Percentiles rank a stretch among this genome's conserved stretches.
Evolutionary conservation across 768 basidiomycete genomes (phyloP).

Genomic region (Russula emetica): DNA sequence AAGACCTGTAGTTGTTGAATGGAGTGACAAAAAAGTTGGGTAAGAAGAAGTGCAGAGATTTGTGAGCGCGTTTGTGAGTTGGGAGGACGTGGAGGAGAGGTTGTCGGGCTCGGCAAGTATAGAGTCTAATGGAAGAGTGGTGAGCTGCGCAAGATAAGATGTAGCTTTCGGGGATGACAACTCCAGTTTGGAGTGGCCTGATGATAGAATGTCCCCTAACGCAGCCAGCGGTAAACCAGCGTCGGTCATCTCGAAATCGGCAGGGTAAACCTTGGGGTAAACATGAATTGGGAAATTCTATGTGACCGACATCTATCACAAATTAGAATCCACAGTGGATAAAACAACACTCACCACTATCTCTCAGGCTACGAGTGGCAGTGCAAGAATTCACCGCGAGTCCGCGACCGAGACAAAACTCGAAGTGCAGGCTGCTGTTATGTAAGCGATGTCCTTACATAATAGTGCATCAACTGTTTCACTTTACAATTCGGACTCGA

Average conservation of each 20-base stretch:
- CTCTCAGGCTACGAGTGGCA: no score
- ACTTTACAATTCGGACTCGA: no score
- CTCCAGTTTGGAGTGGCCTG: slow-evolving; percentile 19
- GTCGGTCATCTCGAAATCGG: not conserved
- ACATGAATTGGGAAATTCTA: no score
- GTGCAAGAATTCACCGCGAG: no score
- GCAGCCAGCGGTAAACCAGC: not conserved
- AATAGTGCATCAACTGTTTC: no score
- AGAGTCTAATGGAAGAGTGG: slow-evolving; percentile 58
- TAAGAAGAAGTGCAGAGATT: slow-evolving; percentile 89
- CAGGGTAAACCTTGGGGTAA: no score
- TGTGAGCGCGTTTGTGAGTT: slow-evolving; percentile 84
- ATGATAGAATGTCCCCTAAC: slow-evolving; percentile 11
- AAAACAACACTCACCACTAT: no score
- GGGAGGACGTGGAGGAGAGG: slow-evolving; percentile 79
- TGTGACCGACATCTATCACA: no score
- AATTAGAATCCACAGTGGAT: no score
- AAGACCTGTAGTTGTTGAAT: slow-evolving; percentile 71
- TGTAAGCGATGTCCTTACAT: no score
- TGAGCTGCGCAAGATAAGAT: slow-evolving; percentile 61
- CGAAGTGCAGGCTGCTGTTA: no score
- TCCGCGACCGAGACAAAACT: no score
- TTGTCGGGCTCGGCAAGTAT: slow-evolving; percentile 69
- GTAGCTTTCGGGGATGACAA: slow-evolving; percentile 31
- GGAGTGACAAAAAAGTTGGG: slow-evolving; percentile 86